Evolutionary conservation across 1,284 basidiomycete species (phyloP), one percentile per base, ranked within the genome.

Genomic region (Malassezia psittaci): DNA sequence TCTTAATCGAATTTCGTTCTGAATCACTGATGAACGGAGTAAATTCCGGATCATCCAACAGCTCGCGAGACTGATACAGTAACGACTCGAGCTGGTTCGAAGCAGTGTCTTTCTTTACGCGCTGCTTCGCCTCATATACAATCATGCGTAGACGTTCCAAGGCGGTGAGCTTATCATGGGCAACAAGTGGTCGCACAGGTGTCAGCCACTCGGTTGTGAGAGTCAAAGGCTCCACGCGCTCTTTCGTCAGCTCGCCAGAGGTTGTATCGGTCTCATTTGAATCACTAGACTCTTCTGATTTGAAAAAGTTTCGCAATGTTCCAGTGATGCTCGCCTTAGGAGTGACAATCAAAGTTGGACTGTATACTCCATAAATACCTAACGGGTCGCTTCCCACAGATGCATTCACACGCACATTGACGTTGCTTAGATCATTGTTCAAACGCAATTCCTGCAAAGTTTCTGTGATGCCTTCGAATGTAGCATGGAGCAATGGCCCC

Each of bases 41-140:
- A 90, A 87, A 15, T 5, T 51, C 1, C 77, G 72, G 61, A 37
- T 84, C 82, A 24, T 83, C 81, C 9, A 96, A 78, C 21, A 90
- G 79, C 71, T 91, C 90, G 19, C 88, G 84, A 34, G 96, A 78
- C 54, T 85, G 83, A 78, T 99, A 99, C 16, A 96, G 77, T 75
- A 91, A 93, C 24, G 85, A 82, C 76, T 99, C 94, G 53, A 99
- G 83, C 29, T 82, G 80, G 77, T 99, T 99, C 52, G 85, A 82
- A 1, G 89, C 88, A 76, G 96, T 93, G 70, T 93, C 93, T 48
- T 84, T 83, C 50, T 83, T 82, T 29, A 79, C 80, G 72, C 89
- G 90, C 16, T 83, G 81, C 1, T 79, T 77, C 75, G 96, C 90
- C 51, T 86, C 85, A 10, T 79, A 76, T 59, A 91, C 85, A 60